phyloP scores from a whole-genome alignment of 805 yeast genomes.

The Saccharomycopsis vini region DNA sequence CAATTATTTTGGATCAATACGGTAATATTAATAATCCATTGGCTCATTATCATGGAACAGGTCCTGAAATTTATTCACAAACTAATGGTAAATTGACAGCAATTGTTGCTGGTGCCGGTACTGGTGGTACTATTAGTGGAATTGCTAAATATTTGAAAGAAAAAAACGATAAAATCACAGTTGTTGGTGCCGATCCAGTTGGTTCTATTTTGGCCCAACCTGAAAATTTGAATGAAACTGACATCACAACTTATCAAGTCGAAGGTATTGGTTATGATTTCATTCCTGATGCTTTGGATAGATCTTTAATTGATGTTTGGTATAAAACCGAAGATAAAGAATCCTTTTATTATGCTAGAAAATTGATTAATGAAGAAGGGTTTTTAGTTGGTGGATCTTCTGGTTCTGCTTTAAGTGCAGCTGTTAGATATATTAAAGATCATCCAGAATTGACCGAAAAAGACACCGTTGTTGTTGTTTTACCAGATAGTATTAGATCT shows the following conservation, averaged over 20 bases:
- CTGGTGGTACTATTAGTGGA: constrained; percentile 88
- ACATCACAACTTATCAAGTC: constrained; percentile 51
- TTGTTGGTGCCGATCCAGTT: constrained; percentile 78
- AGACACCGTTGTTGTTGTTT: constrained; percentile 67
- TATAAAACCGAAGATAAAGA: constrained; percentile 79
- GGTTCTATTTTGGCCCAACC: constrained; percentile 83
- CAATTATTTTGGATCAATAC: constrained; percentile 79
- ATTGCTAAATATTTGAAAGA: constrained; percentile 69
- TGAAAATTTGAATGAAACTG: constrained; percentile 53
- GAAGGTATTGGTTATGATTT: constrained; percentile 92
- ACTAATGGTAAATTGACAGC: constrained; percentile 62
- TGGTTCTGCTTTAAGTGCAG: constrained; percentile 77
- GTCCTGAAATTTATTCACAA: constrained; percentile 78
- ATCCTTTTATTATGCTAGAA: constrained; percentile 71
- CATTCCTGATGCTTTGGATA: constrained; percentile 69
- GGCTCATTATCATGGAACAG: constrained; percentile 81
- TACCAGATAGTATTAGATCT: constrained; percentile 83
- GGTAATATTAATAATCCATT: constrained; percentile 69
- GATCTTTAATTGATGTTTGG: constrained; percentile 65
- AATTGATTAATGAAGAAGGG: constrained; percentile 78
- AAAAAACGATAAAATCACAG: constrained; percentile 49
- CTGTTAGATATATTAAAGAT: constrained; percentile 57
- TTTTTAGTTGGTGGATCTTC: constrained; percentile 85
- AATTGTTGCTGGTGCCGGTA: constrained; percentile 87
- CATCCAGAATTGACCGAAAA: constrained; percentile 55